Evolutionary conservation across 768 basidiomycete species (phyloP).

Genomic region (Tylopilus felleus): DNA sequence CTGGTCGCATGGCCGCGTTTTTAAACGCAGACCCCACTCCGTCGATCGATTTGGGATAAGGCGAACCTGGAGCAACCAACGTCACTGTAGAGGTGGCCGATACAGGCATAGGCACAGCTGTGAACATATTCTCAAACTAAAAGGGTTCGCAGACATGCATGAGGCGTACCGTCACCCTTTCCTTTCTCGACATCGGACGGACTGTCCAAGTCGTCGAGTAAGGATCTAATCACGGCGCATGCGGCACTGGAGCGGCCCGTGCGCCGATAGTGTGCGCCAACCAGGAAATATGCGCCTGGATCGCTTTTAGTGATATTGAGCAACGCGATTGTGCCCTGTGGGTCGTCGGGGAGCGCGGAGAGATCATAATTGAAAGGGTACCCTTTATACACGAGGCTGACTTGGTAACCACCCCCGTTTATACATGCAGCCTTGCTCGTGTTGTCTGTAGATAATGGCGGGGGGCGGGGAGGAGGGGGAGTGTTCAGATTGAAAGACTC

Average conservation of each 20-base stretch:
- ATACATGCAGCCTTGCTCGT: background rate
- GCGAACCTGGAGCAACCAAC: conserved; percentile 5
- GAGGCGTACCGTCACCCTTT: conserved; percentile 26
- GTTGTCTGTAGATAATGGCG: conserved; percentile 9
- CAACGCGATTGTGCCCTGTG: conserved; percentile 24
- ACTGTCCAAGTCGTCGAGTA: conserved; percentile 16
- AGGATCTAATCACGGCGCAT: conserved; percentile 25
- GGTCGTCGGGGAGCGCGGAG: conserved; percentile 29
- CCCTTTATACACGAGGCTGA: conserved; percentile 28
- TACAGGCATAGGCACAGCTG: conserved; percentile 8
- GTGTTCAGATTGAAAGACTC: conserved; percentile 3
- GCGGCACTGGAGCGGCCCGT: conserved; percentile 32
- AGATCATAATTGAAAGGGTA: conserved; percentile 29
- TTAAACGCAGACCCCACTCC: conserved; percentile 8
- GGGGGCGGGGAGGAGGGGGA: conserved; percentile 11
- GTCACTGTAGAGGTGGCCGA: conserved; percentile 9
- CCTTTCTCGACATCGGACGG: conserved; percentile 14
- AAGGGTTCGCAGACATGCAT: conserved; percentile 7
- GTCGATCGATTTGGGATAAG: conserved; percentile 8
- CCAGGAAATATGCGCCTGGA: conserved; percentile 31
- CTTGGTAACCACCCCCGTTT: conserved; percentile 11
- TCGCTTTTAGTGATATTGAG: conserved; percentile 28
- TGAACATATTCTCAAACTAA: conserved; percentile 14
- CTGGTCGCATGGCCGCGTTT: conserved; percentile 24
- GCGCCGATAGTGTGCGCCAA: conserved; percentile 33